phyloP scores from a whole-genome alignment of 2,329 filamentous ascomycete species.

The Celoporthe dispersa region DNA sequence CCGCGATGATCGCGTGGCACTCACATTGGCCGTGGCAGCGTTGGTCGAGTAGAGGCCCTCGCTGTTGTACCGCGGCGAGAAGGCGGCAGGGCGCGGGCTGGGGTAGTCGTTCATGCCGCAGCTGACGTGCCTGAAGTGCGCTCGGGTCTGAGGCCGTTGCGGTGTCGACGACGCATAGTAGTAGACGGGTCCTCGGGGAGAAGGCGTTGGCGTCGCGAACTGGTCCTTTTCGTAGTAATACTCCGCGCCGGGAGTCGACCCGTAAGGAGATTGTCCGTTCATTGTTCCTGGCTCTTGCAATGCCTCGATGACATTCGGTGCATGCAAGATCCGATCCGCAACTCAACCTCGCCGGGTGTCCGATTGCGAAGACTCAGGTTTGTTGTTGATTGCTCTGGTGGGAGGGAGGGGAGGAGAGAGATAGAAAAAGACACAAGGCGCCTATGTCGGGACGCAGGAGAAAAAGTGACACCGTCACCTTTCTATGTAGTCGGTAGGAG shows the following conservation, averaged over 20 bases:
- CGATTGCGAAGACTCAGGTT: background rate
- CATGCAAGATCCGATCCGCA: conserved; percentile 22
- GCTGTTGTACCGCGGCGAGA: conserved; percentile 66
- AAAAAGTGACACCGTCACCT: conserved; percentile 59
- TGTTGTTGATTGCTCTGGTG: background rate
- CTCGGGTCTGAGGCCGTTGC: conserved; percentile 59
- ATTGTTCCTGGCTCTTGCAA: conserved; percentile 44
- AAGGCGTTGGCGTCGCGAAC: conserved; percentile 59
- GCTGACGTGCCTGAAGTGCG: conserved; percentile 52
- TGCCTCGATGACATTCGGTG: conserved; percentile 39
- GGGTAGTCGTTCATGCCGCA: conserved; percentile 45
- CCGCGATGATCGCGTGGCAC: conserved; percentile 53
- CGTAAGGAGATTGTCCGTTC: conserved; percentile 50
- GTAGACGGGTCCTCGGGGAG: conserved; percentile 52
- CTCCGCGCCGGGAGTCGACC: conserved; percentile 54
- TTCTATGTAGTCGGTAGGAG: conserved; percentile 64
- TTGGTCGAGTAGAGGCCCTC: conserved; percentile 56
- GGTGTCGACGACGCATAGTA: conserved; percentile 52
- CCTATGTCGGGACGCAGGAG: conserved; percentile 52
- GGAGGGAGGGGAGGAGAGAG: background rate
- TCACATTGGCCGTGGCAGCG: conserved; percentile 66
- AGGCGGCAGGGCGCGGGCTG: conserved; percentile 53
- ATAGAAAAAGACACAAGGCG: conserved; percentile 40
- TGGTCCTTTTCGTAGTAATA: conserved; percentile 55
- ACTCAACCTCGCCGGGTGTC: conserved; percentile 26